Base-by-base conservation (phyloP, 176 grass and related monocot species). In the Avena insularis region DNA sequence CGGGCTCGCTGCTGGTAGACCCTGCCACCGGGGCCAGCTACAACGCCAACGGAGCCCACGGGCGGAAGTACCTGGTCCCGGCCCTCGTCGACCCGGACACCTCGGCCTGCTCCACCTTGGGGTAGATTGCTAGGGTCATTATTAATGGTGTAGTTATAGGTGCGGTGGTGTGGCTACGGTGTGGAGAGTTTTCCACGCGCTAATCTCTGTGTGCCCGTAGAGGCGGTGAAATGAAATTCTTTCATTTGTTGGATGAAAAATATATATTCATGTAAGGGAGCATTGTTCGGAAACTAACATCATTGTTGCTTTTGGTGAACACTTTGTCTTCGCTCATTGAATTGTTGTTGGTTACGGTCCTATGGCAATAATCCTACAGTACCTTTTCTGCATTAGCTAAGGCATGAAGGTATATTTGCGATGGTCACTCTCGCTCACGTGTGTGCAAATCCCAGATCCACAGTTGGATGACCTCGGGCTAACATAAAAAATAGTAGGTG, bases 221-320 rank as follows among this genome's bases (percentile, higher is more conserved):
- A 57, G 46, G 74, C 83, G 12, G 13, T 81, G 79, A 82, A 64
- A 94, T 86, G 69, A 82, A 71, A 97, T 94, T 94, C 88, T 92
- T 97, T 97, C 90, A 97, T 97, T 94, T 84, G 80, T 97, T 97
- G 75, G 54, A 92, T 97, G 94, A 97, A 96, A 40, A 56, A 0
- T 6, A 35, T 3, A 35, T 57, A 48, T 38, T 58, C 12, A 33
- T 80, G 64, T 72, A 43, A 12, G 4, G 36, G 23, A 7, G 10
- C 8, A 50, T 21, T 50, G 21, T 70, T 40, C 17, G 5, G 16
- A 54, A 46, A 59, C 14, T 61, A 5, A 19, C 69, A 14, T 17
- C 17, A 16, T 8, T 43, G 9, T 29, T 15, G 36, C 33, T 3
- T 48, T 29, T 17, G 3, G 13, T 14, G 25, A 19, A 12, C 62